phyloP scores from a whole-genome alignment of 2,329 filamentous ascomycete genomes.

The Pseudogymnoascus sp. region DNA sequence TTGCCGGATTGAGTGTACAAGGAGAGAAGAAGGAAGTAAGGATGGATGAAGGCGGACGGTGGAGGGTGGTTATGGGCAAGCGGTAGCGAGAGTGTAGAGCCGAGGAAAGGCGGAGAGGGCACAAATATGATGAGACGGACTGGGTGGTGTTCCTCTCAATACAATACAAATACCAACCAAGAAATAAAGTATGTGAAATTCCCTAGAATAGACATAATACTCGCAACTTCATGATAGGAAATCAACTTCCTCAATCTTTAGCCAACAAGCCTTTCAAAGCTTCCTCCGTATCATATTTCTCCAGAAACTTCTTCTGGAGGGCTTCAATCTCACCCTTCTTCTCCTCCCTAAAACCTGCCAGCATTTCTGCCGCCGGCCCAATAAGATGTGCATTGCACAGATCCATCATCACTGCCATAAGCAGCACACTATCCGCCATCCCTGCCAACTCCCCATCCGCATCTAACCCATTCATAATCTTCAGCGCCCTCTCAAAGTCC shows the following conservation, averaged over 20 bases:
- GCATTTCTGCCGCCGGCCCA: not conserved
- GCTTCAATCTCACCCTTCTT: conserved; percentile 4
- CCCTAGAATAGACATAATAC: not conserved
- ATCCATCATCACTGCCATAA: conserved; percentile 15
- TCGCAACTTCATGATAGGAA: not conserved
- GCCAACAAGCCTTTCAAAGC: not conserved
- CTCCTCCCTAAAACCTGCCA: not conserved
- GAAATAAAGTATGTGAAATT: not conserved
- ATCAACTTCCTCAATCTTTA: not conserved
- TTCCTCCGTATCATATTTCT: not conserved
- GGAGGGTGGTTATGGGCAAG: conserved; percentile 29
- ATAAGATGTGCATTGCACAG: conserved; percentile 12
- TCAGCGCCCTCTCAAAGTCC: conserved; percentile 18
- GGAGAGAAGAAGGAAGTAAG: not conserved
- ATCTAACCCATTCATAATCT: conserved; percentile 15
- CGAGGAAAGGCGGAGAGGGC: not conserved
- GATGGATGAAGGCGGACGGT: conserved; percentile 33
- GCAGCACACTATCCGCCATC: conserved; percentile 13
- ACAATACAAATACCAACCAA: not conserved
- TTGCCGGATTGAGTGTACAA: not conserved
- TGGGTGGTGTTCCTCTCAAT: not conserved
- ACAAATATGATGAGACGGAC: not conserved
- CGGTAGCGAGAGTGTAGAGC: not conserved
- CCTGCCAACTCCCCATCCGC: conserved; percentile 14
- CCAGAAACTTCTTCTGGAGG: too few species aligned